Evolutionary conservation across 345 rosid genomes (phyloP).

Genomic region (rapeseed (Brassica napus)): Da-Ae NC_063444.1:25568001-25568500

Average conservation of each 20-base stretch:
- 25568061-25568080: not conserved
- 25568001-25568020: not conserved
- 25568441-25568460: slow-evolving; percentile 71
- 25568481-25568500: slow-evolving; percentile 34
- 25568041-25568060: not conserved
- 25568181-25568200: not conserved
- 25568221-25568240: not conserved
- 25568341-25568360: not conserved
- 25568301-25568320: not conserved
- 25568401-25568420: slow-evolving; percentile 55
- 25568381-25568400: slow-evolving; percentile 21
- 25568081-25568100: not conserved
- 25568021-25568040: not conserved
- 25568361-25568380: slow-evolving; percentile 11
- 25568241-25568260: not conserved
- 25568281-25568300: too few relatives aligned
- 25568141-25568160: not conserved
- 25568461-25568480: slow-evolving; percentile 90
- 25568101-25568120: not conserved
- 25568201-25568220: not conserved
- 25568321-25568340: not conserved
- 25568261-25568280: not conserved
- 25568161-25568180: not conserved
- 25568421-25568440: slow-evolving; percentile 73
- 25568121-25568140: not conserved